A percentile compares a stretch with the other conserved stretches of the same genome.
Evolutionary conservation across 164 flowering plant species (phyloP).

Genomic region (Magnolia kwangsiensis): DNA sequence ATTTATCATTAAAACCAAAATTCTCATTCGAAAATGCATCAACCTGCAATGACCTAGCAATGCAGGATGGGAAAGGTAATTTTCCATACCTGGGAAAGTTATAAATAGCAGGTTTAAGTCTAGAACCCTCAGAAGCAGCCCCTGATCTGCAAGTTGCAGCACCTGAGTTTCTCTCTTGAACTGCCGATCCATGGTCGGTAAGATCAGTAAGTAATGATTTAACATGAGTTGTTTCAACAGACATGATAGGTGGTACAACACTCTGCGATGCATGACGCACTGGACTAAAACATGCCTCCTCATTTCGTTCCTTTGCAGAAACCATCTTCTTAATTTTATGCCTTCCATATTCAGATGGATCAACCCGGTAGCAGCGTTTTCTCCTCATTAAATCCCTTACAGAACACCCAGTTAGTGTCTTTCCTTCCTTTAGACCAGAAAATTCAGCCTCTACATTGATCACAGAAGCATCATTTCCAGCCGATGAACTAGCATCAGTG

Average conservation of each 20-base stretch:
- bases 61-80: conserved; percentile 10
- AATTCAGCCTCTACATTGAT: conserved; percentile 11
- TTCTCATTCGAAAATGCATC: not conserved
- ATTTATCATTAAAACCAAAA: not conserved
- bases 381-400: conserved; percentile 88
- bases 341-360: conserved; percentile 34
- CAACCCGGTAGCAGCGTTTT: conserved; percentile 47
- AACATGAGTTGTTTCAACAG: conserved; percentile 7
- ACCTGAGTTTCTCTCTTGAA: conserved; percentile 11
- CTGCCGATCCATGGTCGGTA: conserved; percentile 7
- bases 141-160: not conserved
- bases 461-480: conserved; percentile 19
- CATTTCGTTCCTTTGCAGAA: conserved; percentile 11
- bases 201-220: conserved; percentile 8
- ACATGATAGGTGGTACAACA: conserved; percentile 14
- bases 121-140: conserved; percentile 6
- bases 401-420: conserved; percentile 39
- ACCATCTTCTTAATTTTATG: conserved; percentile 15
- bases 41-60: conserved; percentile 5
- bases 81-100: conserved; percentile 8
- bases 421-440: conserved; percentile 23
- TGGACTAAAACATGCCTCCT: conserved; percentile 11
- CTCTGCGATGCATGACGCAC: conserved; percentile 14
- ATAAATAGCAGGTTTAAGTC: not conserved
- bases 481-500: conserved; percentile 14